A percentile compares a stretch with the other conserved stretches of the same genome.
phyloP scores from a whole-genome alignment of 345 rosid species.

The Dipteronia sinensis region DNA sequence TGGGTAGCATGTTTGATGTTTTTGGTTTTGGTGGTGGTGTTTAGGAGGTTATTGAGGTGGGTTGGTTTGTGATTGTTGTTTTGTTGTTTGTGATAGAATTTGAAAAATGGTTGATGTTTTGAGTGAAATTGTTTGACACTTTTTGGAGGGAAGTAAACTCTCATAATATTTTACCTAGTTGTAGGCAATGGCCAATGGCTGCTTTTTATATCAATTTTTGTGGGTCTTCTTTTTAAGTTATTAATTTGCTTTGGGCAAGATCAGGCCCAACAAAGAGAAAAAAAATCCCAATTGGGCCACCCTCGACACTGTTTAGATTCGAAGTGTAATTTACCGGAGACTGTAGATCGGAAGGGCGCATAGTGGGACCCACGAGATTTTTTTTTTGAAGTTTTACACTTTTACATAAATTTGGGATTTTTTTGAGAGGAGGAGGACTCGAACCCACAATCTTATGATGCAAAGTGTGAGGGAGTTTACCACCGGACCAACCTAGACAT shows the following conservation, averaged over 20 bases:
- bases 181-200: neutral
- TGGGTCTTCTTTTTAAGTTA: no score
- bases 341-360: no score
- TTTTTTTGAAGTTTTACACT: no score
- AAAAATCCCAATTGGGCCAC: neutral
- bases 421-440: no score
- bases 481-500: no score
- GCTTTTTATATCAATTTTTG: neutral
- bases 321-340: no score
- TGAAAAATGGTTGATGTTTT: neutral
- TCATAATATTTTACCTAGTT: neutral
- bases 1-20: slow-evolving; percentile 35
- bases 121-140: neutral
- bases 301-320: no score
- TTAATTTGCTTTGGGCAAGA: neutral
- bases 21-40: slow-evolving; percentile 19
- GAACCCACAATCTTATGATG: no score
- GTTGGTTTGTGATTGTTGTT: slow-evolving; percentile 7
- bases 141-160: slow-evolving; percentile 14
- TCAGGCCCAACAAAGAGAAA: neutral
- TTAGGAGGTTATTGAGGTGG: slow-evolving; percentile 32
- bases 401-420: no score
- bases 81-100: no score
- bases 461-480: no score
- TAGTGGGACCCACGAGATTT: no score